Conservation (phyloP, 2,329 filamentous ascomycete genomes). For the Thermoascus crustaceus region DNA sequence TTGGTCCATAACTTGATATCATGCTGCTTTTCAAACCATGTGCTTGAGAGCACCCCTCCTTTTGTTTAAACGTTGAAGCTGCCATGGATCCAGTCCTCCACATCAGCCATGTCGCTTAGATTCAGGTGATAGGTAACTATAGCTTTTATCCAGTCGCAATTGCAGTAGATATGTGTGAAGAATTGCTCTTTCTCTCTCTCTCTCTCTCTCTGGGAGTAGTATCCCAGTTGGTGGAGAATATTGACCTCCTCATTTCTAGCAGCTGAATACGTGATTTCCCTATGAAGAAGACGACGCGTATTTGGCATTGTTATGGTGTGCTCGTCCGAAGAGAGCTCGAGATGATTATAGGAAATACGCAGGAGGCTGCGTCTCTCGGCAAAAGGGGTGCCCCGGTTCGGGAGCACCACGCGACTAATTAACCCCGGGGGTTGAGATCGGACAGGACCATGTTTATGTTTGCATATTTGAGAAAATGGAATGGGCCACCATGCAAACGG, state of each 20-base stretch:
- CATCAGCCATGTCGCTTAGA: slow-evolving; percentile 8
- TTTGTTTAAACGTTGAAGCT: slow-evolving; percentile 13
- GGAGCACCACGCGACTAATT: too few relatives aligned
- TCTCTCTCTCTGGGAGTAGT: too few relatives aligned
- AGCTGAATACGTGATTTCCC: neutral
- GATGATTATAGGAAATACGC: too few relatives aligned
- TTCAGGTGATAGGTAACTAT: slow-evolving; percentile 21
- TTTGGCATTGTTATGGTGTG: too few relatives aligned
- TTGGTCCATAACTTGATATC: slow-evolving; percentile 12
- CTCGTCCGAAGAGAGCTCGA: too few relatives aligned
- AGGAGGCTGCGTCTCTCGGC: too few relatives aligned
- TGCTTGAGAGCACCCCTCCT: slow-evolving; percentile 17
- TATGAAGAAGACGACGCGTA: neutral
- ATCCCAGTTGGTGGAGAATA: slow-evolving; percentile 15
- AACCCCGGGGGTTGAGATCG: too few relatives aligned
- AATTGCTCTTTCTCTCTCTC: slow-evolving; percentile 12
- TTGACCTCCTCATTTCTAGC: slow-evolving; percentile 2
- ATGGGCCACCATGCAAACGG: too few relatives aligned
- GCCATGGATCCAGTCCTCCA: slow-evolving; percentile 13
- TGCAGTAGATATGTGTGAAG: slow-evolving; percentile 13
- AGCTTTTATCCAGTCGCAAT: slow-evolving; percentile 15
- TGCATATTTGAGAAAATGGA: too few relatives aligned
- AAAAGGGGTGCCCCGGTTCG: too few relatives aligned
- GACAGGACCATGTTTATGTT: too few relatives aligned
- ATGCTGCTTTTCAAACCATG: slow-evolving; percentile 12